A percentile compares a stretch with the other conserved stretches of the same genome.
Evolutionary conservation across 306 rosid genomes (phyloP).

Genomic region (Aeschynomene evenia): DNA sequence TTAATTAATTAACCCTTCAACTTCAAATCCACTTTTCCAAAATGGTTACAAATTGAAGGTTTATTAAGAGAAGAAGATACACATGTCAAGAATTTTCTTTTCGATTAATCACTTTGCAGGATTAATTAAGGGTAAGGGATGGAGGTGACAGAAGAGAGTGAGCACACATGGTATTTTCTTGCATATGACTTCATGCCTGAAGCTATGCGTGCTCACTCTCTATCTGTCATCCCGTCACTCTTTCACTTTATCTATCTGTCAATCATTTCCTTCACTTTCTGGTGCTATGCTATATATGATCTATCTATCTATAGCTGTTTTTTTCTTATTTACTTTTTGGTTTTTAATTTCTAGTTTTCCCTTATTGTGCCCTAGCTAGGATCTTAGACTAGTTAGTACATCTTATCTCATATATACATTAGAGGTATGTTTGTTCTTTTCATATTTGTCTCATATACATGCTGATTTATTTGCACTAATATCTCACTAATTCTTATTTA

Average conservation of each 20-base stretch:
- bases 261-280: neutral
- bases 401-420: neutral
- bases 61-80: neutral
- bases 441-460: neutral
- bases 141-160: slow-evolving; percentile 99
- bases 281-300: no score
- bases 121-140: slow-evolving; percentile 51
- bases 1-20: neutral
- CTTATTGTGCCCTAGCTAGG: slow-evolving; percentile 25
- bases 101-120: neutral
- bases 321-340: neutral
- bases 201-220: slow-evolving; percentile 92
- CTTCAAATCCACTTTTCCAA: neutral
- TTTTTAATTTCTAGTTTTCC: neutral
- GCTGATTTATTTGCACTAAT: slow-evolving; percentile 7
- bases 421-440: slow-evolving; percentile 5
- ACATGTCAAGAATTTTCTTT: neutral
- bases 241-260: neutral
- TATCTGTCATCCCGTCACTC: slow-evolving; percentile 71
- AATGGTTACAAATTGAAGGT: slow-evolving; percentile 4
- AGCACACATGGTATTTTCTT: slow-evolving; percentile 94
- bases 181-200: slow-evolving; percentile 77
- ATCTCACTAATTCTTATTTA: neutral
- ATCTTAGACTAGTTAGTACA: neutral
- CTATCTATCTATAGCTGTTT: neutral